Evolutionary conservation across 495 filamentous ascomycete genomes (phyloP), one percentile per base, ranked within the genome.

Genomic region (Talaromyces proteolyticus): DNA sequence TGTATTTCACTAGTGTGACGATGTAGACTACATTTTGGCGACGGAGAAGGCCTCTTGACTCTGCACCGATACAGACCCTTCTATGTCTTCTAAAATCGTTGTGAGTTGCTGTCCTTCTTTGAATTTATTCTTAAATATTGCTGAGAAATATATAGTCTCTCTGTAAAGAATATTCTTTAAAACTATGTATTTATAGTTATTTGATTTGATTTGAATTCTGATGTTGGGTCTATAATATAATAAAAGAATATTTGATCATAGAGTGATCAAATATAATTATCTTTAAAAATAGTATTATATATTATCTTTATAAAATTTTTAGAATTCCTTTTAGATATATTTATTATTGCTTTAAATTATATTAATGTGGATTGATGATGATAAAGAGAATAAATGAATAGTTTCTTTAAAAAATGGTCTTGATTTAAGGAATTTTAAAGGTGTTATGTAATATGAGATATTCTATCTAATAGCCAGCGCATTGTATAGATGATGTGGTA

Each of bases 41-140:
- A n/a, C n/a, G n/a, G n/a, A n/a, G 4, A 67, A 50, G 42, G 57
- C 52, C 53, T 67, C 46, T 21, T 63, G 24, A 16, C 61, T 64
- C 39, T 20, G 57, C 12, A 36, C 16, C 4, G 61, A 52, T 17
- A 63, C 46, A 40, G 62, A 46, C 1, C 38, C 53, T 37, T 66
- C 47, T 52, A 57, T 53, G 22, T 62, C 55, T 53, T 56, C 47
- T 11, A 66, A 44, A 38, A 14, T 52, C n/a, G 29, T 46, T 42
- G 46, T 48, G 53, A 53, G 51, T 45, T 55, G 25, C 38, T 55
- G 22, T 21, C 37, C 47, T 42, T 64, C 61, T 50, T 47, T 25
- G 42, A 64, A 62, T 24, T 52, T 0, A 34, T 54, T 49, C 16
- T 54, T 37, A 47, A 66, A 60, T 55, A 60, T 62, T 47, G 50